A percentile compares a stretch with the other conserved stretches of the same genome.
These are phyloP conservation scores for Acarospora socialis DNA, from an alignment of 2,329 filamentous ascomycete genomes.

Conservation along the genomic window DNA sequence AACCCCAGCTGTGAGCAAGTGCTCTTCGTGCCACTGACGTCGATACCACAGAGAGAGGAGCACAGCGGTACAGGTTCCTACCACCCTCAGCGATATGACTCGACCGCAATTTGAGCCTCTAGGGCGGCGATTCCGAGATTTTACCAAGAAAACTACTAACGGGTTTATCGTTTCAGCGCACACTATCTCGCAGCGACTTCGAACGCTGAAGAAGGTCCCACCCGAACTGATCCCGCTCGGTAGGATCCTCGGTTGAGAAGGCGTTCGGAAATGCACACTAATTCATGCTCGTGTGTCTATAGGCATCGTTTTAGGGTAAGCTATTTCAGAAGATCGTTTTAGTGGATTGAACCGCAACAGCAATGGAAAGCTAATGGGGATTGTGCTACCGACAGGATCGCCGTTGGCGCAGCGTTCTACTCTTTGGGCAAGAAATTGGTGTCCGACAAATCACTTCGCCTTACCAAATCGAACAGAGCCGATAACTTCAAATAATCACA, in stretches of 20 bases:
- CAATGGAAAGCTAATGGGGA: neutral
- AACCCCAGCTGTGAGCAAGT: constrained; percentile 13
- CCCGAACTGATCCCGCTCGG: constrained; percentile 89
- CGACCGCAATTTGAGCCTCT: constrained; percentile 2
- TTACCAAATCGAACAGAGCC: constrained; percentile 31
- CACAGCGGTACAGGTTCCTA: constrained; percentile 39
- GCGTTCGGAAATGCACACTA: constrained; percentile 12
- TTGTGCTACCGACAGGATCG: constrained; percentile 34
- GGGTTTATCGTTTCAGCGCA: constrained; percentile 59
- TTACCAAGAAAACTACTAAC: constrained; percentile 19
- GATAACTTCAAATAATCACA: constrained; percentile 10
- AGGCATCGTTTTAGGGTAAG: constrained; percentile 81
- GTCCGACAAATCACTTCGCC: constrained; percentile 83
- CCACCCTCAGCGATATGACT: constrained; percentile 6
- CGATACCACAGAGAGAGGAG: constrained; percentile 42
- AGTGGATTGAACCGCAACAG: constrained; percentile 13
- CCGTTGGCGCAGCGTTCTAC: constrained; percentile 68
- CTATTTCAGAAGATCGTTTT: constrained; percentile 17
- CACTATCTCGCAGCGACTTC: constrained; percentile 89
- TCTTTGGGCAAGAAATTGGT: constrained; percentile 68
- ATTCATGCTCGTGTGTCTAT: constrained; percentile 18
- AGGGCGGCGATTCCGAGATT: too few relatives aligned
- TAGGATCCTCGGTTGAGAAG: constrained; percentile 35
- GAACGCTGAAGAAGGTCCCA: constrained; percentile 77
- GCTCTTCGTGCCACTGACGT: constrained; percentile 26